Conservation (phyloP, 1,284 basidiomycete species). For the Peniophora sp. region DNA sequence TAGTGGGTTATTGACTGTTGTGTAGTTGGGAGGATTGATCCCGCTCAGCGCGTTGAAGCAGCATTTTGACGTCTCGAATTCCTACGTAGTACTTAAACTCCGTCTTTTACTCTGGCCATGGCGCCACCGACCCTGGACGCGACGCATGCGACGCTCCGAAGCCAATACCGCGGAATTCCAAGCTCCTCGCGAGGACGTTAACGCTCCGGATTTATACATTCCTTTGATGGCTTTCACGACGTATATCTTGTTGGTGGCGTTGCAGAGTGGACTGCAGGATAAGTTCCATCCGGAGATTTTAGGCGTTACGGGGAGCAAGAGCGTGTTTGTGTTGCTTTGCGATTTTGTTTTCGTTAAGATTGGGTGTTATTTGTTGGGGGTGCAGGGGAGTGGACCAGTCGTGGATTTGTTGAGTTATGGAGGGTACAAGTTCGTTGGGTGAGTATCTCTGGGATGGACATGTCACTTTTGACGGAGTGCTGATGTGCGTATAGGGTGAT, state of each 20-base stretch:
- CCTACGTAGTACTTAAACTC: constrained; percentile 90
- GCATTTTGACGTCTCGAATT: constrained; percentile 96
- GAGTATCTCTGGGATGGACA: constrained; percentile 12
- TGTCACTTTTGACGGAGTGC: not conserved
- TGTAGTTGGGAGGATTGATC: constrained; percentile 72
- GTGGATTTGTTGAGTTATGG: constrained; percentile 75
- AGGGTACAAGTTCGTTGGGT: constrained; percentile 98
- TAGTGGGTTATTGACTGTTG: not conserved
- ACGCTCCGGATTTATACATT: constrained; percentile 95
- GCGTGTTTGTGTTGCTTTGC: constrained; percentile 71
- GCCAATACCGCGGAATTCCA: constrained; percentile 76
- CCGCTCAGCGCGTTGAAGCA: constrained; percentile 81
- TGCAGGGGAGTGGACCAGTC: constrained; percentile 67
- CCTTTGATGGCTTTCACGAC: constrained; percentile 96
- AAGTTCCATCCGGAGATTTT: constrained; percentile 89
- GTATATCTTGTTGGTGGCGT: constrained; percentile 84
- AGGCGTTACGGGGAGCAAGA: constrained; percentile 80
- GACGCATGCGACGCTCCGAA: constrained; percentile 55
- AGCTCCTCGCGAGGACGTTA: constrained; percentile 89
- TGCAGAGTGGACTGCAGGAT: constrained; percentile 78
- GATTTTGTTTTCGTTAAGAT: constrained; percentile 84
- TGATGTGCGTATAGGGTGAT: constrained; percentile 49
- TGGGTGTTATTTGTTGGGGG: constrained; percentile 44
- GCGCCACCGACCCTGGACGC: constrained; percentile 81
- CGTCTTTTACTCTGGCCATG: constrained; percentile 92